Conservation (phyloP, 2,329 filamentous ascomycete species). For the Cryphonectria japonica region DNA sequence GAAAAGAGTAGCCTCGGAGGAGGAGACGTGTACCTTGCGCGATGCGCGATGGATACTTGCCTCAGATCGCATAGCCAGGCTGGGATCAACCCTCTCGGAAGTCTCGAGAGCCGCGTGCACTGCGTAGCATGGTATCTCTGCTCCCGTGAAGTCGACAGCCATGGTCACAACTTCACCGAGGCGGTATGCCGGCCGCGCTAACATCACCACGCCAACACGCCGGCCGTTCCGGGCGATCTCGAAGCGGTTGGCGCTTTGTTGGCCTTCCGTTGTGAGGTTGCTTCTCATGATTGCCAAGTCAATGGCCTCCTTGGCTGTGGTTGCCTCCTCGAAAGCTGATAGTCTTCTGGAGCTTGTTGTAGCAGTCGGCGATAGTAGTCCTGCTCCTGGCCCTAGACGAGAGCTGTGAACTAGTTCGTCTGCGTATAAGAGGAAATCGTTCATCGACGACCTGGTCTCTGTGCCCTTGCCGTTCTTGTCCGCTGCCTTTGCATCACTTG, state of each 20-base stretch:
- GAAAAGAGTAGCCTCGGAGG: constrained; percentile 82
- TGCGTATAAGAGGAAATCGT: constrained; percentile 77
- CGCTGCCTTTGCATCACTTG: constrained; percentile 28
- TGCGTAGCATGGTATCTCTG: constrained; percentile 82
- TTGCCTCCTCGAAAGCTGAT: constrained; percentile 58
- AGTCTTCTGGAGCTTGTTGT: constrained; percentile 57
- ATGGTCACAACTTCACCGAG: constrained; percentile 86
- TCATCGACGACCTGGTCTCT: constrained; percentile 47
- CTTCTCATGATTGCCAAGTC: constrained; percentile 88
- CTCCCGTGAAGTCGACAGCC: constrained; percentile 79
- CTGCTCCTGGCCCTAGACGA: constrained; percentile 56
- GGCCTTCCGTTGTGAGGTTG: constrained; percentile 68
- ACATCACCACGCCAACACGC: constrained; percentile 86
- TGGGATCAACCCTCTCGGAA: constrained; percentile 78
- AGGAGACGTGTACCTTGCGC: constrained; percentile 75
- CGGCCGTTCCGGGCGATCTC: constrained; percentile 93
- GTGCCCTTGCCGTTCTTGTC: constrained; percentile 32
- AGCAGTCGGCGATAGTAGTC: constrained; percentile 74
- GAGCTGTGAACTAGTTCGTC: constrained; percentile 71
- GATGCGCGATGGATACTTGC: constrained; percentile 88
- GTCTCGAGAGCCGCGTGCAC: constrained; percentile 85
- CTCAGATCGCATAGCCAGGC: constrained; percentile 81
- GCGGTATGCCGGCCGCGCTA: constrained; percentile 85
- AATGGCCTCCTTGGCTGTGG: constrained; percentile 80
- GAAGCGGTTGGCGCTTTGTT: constrained; percentile 87